Evolutionary conservation across 1,139 yeast genomes (phyloP).

Genomic region (Blastobotrys indianensis): DNA sequence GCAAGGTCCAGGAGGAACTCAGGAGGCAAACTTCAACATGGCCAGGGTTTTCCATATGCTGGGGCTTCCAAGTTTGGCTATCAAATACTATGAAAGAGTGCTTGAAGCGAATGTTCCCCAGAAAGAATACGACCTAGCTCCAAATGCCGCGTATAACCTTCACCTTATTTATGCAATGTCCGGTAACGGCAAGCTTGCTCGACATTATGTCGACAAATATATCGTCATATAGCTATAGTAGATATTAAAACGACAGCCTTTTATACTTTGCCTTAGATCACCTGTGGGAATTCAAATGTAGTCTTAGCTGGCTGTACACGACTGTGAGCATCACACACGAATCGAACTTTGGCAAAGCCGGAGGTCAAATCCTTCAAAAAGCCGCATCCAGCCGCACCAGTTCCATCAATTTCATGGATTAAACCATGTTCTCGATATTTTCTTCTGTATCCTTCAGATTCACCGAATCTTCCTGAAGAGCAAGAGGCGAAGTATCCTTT

Average conservation of each 20-base stretch:
- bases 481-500: conserved; percentile 21
- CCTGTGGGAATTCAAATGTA: too few species aligned
- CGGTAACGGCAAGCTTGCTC: conserved; percentile 65
- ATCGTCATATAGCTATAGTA: conserved; percentile 34
- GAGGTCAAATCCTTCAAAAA: too few species aligned
- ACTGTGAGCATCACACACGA: too few species aligned
- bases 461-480: conserved; percentile 24
- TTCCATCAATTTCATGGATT: too few species aligned
- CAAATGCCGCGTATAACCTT: conserved; percentile 83
- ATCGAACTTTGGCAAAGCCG: too few species aligned
- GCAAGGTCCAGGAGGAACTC: conserved; percentile 48
- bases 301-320: too few species aligned
- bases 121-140: conserved; percentile 50
- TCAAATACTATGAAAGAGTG: conserved; percentile 64
- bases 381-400: too few species aligned
- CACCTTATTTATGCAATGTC: conserved; percentile 65
- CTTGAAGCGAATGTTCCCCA: conserved; percentile 34
- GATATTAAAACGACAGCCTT: too few species aligned
- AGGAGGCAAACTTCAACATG: conserved; percentile 77
- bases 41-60: conserved; percentile 82
- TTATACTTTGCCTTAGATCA: too few species aligned
- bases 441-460: conserved; percentile 30
- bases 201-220: conserved; percentile 56
- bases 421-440: conserved; percentile 26
- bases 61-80: conserved; percentile 69